Evolutionary conservation across 2,329 filamentous ascomycete genomes (phyloP), one percentile per base, ranked within the genome.

Genomic region (Ceratocystis albifundus): DNA sequence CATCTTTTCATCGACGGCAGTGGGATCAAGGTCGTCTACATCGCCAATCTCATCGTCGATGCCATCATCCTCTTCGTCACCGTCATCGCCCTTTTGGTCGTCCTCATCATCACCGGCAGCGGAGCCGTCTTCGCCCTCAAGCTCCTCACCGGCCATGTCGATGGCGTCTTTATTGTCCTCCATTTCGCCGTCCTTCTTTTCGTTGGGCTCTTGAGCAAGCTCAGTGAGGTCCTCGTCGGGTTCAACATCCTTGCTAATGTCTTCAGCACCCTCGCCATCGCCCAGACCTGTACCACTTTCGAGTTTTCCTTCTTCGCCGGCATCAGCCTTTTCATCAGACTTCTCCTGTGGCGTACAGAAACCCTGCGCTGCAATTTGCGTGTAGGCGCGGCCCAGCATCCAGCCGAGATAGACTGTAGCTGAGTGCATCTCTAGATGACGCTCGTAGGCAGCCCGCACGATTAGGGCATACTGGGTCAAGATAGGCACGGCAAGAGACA

Each of bases 241-340:
- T 69, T 89, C 85, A 61, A 99, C 88, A 72, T 99, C 94, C 74
- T 99, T 97, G 76, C 92, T 97, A 70, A 99, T 97, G 75, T 99
- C 93, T 73, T 99, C 92, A 3, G 88, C 92, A n/a, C 93, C 55
- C 75, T 96, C 89, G 10, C 94, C 95, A 59, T 96, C 94, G 22
- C 94, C 95, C 28, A 99, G 84, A 44, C 94, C 95, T 10, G 92
- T 97, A 17, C 95, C 95, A 46, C 85, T 86, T 75, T 99, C 93
- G 36, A 96, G 80, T 71, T 96, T 88, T 12, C 92, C 89, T 28
- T 84, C 82, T 71, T 95, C 88, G 12, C 92, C 89, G 68, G 89
- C 83, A 22, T 84, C 84, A 63, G 85, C 81, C 66, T 87, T 84
- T 62, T 87, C 84, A 50, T 89, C 84, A 0, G 85, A 85, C 71